phyloP scores from a whole-genome alignment of 306 rosid species.

The Castanea sativa region DNA sequence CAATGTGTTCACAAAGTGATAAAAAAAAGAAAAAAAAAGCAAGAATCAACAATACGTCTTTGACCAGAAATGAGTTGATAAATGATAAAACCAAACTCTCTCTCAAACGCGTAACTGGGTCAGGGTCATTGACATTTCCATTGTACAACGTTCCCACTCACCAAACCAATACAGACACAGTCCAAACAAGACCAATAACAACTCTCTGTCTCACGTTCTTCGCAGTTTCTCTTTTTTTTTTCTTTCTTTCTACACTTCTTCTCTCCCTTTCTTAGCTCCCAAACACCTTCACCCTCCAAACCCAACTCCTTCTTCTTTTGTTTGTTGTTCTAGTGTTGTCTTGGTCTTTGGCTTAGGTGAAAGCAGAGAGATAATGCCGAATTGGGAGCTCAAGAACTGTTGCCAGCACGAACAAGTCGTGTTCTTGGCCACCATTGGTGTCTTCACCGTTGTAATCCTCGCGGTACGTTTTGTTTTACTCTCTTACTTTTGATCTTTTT shows the following conservation, averaged over 20 bases:
- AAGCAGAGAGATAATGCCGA: slow-evolving; percentile 42
- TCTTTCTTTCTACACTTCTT: too few species aligned
- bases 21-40: too few species aligned
- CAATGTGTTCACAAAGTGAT: too few species aligned
- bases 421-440: slow-evolving; percentile 60
- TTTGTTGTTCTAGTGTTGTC: neutral
- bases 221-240: neutral
- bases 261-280: neutral
- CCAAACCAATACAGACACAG: too few species aligned
- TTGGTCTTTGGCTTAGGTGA: neutral
- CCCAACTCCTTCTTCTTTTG: neutral
- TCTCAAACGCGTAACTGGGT: too few species aligned
- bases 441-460: slow-evolving; percentile 69
- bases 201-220: too few species aligned
- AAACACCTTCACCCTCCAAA: neutral
- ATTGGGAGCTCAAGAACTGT: slow-evolving; percentile 85
- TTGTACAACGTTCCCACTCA: too few species aligned
- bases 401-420: slow-evolving; percentile 73
- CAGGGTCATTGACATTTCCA: too few species aligned
- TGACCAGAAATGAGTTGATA: too few species aligned
- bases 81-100: too few species aligned
- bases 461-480: slow-evolving; percentile 37
- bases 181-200: too few species aligned
- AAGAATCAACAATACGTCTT: too few species aligned
- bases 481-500: neutral